phyloP scores from a whole-genome alignment of 768 basidiomycete species.

The Artomyces pyxidatus region DNA sequence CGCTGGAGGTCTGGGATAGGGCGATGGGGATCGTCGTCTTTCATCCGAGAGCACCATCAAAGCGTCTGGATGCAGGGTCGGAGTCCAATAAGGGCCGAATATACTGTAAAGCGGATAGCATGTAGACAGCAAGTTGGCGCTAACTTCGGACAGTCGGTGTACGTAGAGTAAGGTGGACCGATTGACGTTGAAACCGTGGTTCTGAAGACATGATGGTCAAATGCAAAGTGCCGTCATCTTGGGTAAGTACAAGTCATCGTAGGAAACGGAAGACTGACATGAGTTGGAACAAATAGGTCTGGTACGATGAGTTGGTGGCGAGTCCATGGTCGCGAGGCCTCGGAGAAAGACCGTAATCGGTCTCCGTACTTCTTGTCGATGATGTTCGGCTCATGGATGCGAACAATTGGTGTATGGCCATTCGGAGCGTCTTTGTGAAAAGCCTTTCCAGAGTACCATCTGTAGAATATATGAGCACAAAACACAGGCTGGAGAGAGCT shows the following conservation, averaged over 20 bases:
- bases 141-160: conserved; percentile 6
- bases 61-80: conserved; percentile 1
- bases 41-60: no score
- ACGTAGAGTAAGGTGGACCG: conserved; percentile 9
- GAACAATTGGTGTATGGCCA: conserved; percentile 3
- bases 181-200: conserved; percentile 13
- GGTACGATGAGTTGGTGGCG: conserved; percentile 14
- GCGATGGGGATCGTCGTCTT: no score
- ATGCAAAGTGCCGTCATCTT: no score
- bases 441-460: conserved; percentile 10
- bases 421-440: conserved; percentile 2
- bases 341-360: conserved; percentile 4
- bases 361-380: neutral
- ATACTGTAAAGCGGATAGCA: conserved; percentile 5
- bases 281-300: conserved; percentile 12
- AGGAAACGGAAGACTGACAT: conserved; percentile 1
- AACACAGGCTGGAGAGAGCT: no score
- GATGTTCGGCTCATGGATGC: conserved; percentile 2
- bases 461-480: neutral
- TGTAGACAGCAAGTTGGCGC: conserved; percentile 3
- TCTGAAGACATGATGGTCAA: conserved; percentile 3
- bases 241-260: neutral
- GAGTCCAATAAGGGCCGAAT: conserved; percentile 11
- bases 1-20: no score
- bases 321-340: conserved; percentile 6